Percentiles rank a stretch among this genome's conserved stretches.
phyloP scores from a whole-genome alignment of 495 filamentous ascomycete species.

The Neurospora hispaniola region DNA sequence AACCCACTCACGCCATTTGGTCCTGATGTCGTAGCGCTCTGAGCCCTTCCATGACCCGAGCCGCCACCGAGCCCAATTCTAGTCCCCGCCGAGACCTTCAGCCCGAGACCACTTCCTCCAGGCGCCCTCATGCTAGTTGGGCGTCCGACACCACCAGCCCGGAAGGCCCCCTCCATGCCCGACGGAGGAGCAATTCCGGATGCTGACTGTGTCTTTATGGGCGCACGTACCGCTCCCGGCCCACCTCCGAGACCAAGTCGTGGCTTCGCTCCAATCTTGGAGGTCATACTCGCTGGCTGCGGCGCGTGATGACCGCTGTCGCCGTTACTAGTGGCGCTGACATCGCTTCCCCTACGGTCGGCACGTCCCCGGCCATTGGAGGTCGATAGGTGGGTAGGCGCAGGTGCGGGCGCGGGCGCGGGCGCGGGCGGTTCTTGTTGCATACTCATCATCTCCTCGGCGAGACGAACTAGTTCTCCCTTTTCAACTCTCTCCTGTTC shows the following conservation, averaged over 20 bases:
- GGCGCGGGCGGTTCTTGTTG: slow-evolving; percentile 14
- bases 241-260: neutral
- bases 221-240: neutral
- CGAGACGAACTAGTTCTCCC: slow-evolving; percentile 81
- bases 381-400: slow-evolving; percentile 13
- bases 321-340: neutral
- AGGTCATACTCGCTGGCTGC: neutral
- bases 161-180: slow-evolving; percentile 4
- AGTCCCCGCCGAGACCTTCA: slow-evolving; percentile 20
- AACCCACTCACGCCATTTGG: slow-evolving; percentile 22
- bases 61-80: slow-evolving; percentile 26
- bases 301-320: neutral
- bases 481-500: slow-evolving; percentile 83
- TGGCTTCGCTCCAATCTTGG: neutral
- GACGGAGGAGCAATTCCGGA: neutral
- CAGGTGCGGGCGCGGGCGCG: slow-evolving; percentile 6
- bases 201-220: neutral
- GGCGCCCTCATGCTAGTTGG: slow-evolving; percentile 36
- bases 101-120: slow-evolving; percentile 8
- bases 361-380: neutral
- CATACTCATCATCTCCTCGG: slow-evolving; percentile 77
- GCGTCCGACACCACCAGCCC: slow-evolving; percentile 15
- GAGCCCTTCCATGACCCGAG: slow-evolving; percentile 28
- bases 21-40: slow-evolving; percentile 20
- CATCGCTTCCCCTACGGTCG: neutral